These are phyloP conservation scores for Venturia asperata DNA, from an alignment of 2,329 filamentous ascomycete species.

Conservation along the genomic window DNA sequence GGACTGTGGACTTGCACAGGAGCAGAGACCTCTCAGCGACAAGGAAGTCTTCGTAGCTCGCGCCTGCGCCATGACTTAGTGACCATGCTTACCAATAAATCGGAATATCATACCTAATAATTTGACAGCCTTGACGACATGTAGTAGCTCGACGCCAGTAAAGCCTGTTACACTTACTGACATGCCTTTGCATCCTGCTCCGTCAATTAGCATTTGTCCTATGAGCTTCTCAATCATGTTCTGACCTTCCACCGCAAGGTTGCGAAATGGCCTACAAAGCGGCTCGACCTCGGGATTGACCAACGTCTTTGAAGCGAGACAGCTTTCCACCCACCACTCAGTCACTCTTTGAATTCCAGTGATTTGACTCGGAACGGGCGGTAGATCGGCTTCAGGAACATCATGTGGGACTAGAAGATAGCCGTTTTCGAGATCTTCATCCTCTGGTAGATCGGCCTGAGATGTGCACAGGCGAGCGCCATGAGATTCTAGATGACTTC, in stretches of 20 bases:
- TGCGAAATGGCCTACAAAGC: conserved; percentile 68
- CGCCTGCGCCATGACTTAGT: conserved; percentile 44
- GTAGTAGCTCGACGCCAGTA: conserved; percentile 73
- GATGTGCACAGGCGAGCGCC: conserved; percentile 34
- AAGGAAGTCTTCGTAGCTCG: conserved; percentile 71
- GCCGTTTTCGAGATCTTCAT: conserved; percentile 27
- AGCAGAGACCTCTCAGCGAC: conserved; percentile 66
- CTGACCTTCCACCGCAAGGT: conserved; percentile 56
- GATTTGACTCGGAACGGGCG: conserved; percentile 31
- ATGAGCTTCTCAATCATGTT: conserved; percentile 20
- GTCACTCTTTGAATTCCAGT: conserved; percentile 51
- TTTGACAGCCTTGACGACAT: conserved; percentile 68
- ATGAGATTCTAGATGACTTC: conserved; percentile 26
- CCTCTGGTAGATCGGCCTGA: background rate
- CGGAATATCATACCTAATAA: conserved; percentile 52
- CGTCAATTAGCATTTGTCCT: conserved; percentile 21
- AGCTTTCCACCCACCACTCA: conserved; percentile 90
- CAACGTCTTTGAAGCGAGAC: conserved; percentile 67
- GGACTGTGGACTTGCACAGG: conserved; percentile 56
- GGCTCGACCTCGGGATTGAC: conserved; percentile 62
- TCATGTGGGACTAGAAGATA: conserved; percentile 43
- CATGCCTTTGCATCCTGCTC: conserved; percentile 57
- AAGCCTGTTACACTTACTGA: conserved; percentile 77
- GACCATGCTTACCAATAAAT: background rate
- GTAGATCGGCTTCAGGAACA: conserved; percentile 30